phyloP scores from a whole-genome alignment of 371 early-diverging fungal genomes.

The Apophysomyces trapeziformis region DNA sequence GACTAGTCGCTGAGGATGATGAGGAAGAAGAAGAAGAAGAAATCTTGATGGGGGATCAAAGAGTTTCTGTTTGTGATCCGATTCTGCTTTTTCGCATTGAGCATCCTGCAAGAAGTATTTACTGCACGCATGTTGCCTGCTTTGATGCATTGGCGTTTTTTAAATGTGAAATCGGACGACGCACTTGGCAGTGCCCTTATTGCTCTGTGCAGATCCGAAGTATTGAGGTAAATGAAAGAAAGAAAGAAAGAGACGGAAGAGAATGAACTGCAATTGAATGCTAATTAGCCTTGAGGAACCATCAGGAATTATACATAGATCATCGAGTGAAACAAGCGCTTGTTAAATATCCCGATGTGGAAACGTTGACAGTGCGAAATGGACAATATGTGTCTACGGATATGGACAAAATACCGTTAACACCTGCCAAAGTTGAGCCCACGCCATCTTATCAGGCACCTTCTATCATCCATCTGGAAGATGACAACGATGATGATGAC shows the following conservation, averaged over 20 bases:
- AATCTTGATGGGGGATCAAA: conserved; percentile 32
- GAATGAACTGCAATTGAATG: background rate
- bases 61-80: conserved; percentile 41
- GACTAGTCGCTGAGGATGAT: conserved; percentile 3
- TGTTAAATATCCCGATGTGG: conserved; percentile 16
- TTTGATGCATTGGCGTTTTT: conserved; percentile 38
- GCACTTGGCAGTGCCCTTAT: conserved; percentile 24
- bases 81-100: conserved; percentile 33
- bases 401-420: background rate
- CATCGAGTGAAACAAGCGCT: conserved; percentile 24
- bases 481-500: background rate
- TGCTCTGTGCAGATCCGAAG: conserved; percentile 26
- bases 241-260: no score
- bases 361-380: conserved; percentile 16
- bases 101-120: conserved; percentile 44
- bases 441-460: background rate
- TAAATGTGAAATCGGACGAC: conserved; percentile 9
- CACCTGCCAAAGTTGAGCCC: background rate
- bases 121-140: conserved; percentile 43
- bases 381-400: conserved; percentile 8
- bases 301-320: conserved; percentile 27
- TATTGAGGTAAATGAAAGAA: conserved; percentile 17
- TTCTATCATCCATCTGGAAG: background rate
- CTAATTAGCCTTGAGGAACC: no score
- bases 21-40: conserved; percentile 31